Evolutionary conservation across 371 early-diverging fungal genomes (phyloP), one percentile per base, ranked within the genome.

Genomic region (Pancytospora philotis): DNA sequence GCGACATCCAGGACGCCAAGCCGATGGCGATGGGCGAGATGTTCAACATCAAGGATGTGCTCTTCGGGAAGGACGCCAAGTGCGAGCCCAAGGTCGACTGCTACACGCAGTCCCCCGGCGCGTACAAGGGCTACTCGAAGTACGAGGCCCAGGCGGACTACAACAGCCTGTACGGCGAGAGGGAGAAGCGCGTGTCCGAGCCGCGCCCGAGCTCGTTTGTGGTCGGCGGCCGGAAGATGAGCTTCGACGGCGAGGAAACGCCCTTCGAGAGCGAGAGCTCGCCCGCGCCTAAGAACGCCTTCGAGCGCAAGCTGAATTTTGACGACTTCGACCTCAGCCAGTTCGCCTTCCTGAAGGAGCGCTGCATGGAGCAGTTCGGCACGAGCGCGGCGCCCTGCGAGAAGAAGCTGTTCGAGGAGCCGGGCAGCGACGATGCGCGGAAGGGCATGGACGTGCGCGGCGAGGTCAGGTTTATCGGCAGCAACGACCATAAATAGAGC

Each of bases 321-420:
- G 45, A 41, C 22, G 45, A 65, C 25, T 62, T 62, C 52, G 62
- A 62, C 30, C 6, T 65, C 3, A 32, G 41, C 22, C 57, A 65
- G 27, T 34, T 65, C 35, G 65, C 22, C 8, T 65, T 65, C 30
- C 16, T 65, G 6, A 65, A 65, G n/a, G 65, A 65, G n/a, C 35
- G 58, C 16, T 41, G 45, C 45, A 41, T 13, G 22, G 45, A 41
- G 45, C 45, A 41, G 13, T 41, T 41, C 13, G 22, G 45, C 45
- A 13, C 13, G 22, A 22, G 45, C 13, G 22, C 13, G 22, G 45
- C 13, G 45, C 13, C 13, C 45, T 41, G 45, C 22, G 45, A 41
- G 45, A 13, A 41, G 45, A 41, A 41, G 45, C 45, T 41, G 13
- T 41, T 41, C 22, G 45, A 41, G 22, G 45, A 41, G 45, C 13